phyloP scores from a whole-genome alignment of 2,329 filamentous ascomycete species.

The Hymenoscyphus linearis region DNA sequence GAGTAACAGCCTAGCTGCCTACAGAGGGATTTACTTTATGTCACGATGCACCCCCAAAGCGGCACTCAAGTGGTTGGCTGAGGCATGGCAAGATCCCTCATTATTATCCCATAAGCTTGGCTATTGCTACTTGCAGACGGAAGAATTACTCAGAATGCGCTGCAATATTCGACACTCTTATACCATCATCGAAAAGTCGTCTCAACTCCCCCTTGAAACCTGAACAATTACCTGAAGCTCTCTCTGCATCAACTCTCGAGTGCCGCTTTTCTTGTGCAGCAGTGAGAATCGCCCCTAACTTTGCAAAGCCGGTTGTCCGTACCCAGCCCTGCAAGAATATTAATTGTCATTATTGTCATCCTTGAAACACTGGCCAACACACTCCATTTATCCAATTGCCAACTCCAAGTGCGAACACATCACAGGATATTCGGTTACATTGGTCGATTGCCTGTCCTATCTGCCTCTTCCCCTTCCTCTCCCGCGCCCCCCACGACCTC shows the following conservation, averaged over 20 bases:
- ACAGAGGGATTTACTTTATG: background rate
- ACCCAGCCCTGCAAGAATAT: constrained; percentile 1
- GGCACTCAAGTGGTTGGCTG: background rate
- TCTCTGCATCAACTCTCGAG: background rate
- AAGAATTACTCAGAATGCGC: background rate
- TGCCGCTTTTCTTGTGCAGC: background rate
- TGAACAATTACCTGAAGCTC: background rate
- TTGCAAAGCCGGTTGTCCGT: background rate
- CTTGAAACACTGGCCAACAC: background rate
- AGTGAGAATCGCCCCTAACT: background rate
- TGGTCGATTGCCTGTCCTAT: background rate
- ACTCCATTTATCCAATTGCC: background rate
- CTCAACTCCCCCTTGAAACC: background rate
- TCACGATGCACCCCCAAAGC: background rate
- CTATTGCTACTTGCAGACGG: background rate
- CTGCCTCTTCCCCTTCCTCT: constrained; percentile 31
- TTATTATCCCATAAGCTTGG: background rate
- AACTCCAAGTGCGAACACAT: background rate
- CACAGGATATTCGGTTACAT: background rate
- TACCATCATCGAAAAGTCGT: background rate
- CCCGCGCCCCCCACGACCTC: constrained; percentile 33
- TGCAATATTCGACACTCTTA: background rate
- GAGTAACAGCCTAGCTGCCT: background rate
- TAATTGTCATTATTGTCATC: background rate
- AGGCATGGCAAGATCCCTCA: background rate